A percentile compares a stretch with the other conserved stretches of the same genome.
phyloP scores from a whole-genome alignment of 1,284 basidiomycete genomes.

The Polyporus tsugae region DNA sequence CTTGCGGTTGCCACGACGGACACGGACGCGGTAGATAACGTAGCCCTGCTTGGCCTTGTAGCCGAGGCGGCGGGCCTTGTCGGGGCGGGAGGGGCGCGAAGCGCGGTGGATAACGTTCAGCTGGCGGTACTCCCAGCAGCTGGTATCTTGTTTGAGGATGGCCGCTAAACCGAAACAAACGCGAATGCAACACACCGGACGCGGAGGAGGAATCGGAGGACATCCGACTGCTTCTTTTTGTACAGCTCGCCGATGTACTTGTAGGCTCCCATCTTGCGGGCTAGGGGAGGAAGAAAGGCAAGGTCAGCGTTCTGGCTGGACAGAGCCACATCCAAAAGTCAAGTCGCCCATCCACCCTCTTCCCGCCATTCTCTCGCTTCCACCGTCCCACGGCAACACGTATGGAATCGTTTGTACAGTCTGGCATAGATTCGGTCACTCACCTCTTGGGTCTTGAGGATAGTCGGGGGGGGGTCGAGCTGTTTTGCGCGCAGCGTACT shows the following conservation, averaged over 20 bases:
- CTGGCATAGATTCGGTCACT: slow-evolving; percentile 29
- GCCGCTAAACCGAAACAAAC: not conserved
- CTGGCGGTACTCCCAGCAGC: slow-evolving; percentile 99
- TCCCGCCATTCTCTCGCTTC: slow-evolving; percentile 28
- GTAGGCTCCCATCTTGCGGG: slow-evolving; percentile 83
- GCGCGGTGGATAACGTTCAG: slow-evolving; percentile 98
- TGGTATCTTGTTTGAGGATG: slow-evolving; percentile 42
- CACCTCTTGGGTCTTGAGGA: slow-evolving; percentile 46
- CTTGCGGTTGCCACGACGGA: slow-evolving; percentile 99
- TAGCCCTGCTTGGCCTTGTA: slow-evolving; percentile 99
- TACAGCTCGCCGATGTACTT: slow-evolving; percentile 98
- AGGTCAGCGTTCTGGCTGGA: slow-evolving; percentile 27
- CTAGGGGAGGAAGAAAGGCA: slow-evolving; percentile 25
- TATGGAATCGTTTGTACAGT: slow-evolving; percentile 24
- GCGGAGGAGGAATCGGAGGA: slow-evolving; percentile 97
- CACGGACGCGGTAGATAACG: slow-evolving; percentile 97
- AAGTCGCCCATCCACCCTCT: slow-evolving; percentile 41
- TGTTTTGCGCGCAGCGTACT: slow-evolving; percentile 34
- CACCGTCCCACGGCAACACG: slow-evolving; percentile 14
- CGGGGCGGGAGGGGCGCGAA: slow-evolving; percentile 96
- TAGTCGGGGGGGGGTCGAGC: slow-evolving; percentile 40
- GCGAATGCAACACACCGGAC: slow-evolving; percentile 73
- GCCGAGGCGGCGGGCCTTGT: slow-evolving; percentile 98
- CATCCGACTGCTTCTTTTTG: slow-evolving; percentile 97
- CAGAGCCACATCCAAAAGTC: slow-evolving; percentile 36